Percentiles rank a stretch among this genome's conserved stretches.
phyloP scores from a whole-genome alignment of 2,329 filamentous ascomycete genomes.

The Alternaria sp. region DNA sequence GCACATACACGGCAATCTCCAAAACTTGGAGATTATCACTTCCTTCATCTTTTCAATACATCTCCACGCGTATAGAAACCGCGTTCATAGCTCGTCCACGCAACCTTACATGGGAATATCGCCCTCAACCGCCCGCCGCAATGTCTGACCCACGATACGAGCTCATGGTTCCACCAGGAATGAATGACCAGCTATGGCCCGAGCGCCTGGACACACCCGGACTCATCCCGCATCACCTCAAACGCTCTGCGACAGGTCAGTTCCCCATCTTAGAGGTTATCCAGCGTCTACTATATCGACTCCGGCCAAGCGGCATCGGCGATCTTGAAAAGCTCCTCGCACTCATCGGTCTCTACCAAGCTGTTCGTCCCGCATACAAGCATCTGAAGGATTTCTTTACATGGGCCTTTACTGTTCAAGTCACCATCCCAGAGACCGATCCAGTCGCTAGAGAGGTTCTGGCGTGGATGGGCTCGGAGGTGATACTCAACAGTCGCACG shows the following conservation, averaged over 20 bases:
- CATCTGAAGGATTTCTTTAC: slow-evolving; percentile 24
- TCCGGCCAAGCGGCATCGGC: slow-evolving; percentile 20
- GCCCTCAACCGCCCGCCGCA: background rate
- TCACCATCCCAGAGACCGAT: slow-evolving; percentile 33
- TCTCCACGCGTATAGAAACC: background rate
- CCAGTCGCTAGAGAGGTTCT: slow-evolving; percentile 33
- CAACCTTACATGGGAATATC: background rate
- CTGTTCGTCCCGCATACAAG: slow-evolving; percentile 21
- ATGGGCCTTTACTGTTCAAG: slow-evolving; percentile 27
- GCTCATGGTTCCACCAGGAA: background rate
- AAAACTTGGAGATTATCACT: background rate
- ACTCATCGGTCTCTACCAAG: slow-evolving; percentile 32
- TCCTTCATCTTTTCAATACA: background rate
- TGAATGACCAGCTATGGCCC: slow-evolving; percentile 20
- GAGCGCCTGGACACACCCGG: slow-evolving; percentile 35
- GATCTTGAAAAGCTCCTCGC: slow-evolving; percentile 33
- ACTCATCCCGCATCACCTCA: slow-evolving; percentile 31
- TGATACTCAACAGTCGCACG: slow-evolving; percentile 29
- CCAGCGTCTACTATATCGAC: slow-evolving; percentile 31
- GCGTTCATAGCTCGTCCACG: background rate
- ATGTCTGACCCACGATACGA: background rate
- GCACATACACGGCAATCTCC: background rate
- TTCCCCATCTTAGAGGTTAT: slow-evolving; percentile 39
- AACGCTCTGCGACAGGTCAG: slow-evolving; percentile 18
- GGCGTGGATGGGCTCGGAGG: slow-evolving; percentile 34